A percentile compares a stretch with the other conserved stretches of the same genome.
Conservation (phyloP, 2,329 filamentous ascomycete species). For the Grosmannia serpens region DNA sequence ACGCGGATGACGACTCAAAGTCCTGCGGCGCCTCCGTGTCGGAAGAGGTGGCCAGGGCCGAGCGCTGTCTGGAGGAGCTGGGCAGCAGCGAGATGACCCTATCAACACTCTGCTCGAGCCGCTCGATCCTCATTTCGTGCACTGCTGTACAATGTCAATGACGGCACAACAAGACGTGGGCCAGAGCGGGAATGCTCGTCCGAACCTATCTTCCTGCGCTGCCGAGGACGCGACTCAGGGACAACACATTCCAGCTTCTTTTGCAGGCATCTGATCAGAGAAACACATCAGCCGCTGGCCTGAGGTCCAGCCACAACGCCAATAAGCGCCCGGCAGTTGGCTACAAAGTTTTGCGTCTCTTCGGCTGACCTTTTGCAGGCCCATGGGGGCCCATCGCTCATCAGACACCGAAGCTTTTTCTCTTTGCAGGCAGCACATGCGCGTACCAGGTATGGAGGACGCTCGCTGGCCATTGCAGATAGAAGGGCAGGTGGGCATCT, state of each 20-base stretch:
- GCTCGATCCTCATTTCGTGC: neutral
- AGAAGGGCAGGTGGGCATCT: neutral
- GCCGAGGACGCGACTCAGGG: neutral
- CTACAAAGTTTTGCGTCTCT: neutral
- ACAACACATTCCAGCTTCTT: slow-evolving; percentile 2
- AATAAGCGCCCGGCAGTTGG: neutral
- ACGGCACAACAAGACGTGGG: neutral
- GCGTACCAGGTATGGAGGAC: neutral
- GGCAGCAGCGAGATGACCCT: slow-evolving; percentile 1
- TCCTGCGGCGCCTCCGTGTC: neutral
- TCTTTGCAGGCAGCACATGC: slow-evolving; percentile 3
- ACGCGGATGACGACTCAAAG: neutral
- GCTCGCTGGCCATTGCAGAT: neutral
- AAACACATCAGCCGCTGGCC: neutral
- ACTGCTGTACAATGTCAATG: neutral
- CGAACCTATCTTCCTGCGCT: neutral
- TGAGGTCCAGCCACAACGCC: neutral
- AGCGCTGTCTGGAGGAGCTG: neutral
- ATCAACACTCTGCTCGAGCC: slow-evolving; percentile 1
- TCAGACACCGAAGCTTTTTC: slow-evolving; percentile 4
- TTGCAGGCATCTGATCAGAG: neutral
- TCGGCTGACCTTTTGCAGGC: slow-evolving; percentile 2
- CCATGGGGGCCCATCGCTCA: slow-evolving; percentile 3
- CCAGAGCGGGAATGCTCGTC: neutral
- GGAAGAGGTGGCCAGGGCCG: neutral